phyloP scores from a whole-genome alignment of 116 monocot species.

The Trichopus zeylanicus region DNA sequence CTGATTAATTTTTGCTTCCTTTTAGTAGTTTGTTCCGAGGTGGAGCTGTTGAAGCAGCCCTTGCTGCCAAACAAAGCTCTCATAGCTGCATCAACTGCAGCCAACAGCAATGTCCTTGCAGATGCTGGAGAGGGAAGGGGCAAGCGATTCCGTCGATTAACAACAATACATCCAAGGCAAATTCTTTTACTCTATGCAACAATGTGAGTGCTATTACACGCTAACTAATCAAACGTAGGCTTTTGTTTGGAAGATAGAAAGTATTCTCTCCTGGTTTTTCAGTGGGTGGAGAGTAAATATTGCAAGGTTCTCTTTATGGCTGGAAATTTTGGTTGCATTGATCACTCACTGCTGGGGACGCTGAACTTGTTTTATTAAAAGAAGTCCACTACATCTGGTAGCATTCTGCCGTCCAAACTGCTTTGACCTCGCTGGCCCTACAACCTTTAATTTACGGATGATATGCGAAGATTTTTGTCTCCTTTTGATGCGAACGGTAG shows the following conservation, averaged over 20 bases:
- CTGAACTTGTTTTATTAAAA: too few relatives aligned
- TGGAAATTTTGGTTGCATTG: too few relatives aligned
- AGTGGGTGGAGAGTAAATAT: background rate
- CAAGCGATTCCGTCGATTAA: conserved; percentile 31
- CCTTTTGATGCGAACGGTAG: too few relatives aligned
- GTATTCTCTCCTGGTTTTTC: background rate
- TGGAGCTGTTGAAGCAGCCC: conserved; percentile 33
- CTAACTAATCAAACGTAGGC: background rate
- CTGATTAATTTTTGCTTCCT: background rate
- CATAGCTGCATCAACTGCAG: background rate
- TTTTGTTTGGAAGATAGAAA: background rate
- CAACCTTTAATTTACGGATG: too few relatives aligned
- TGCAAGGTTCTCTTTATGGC: too few relatives aligned
- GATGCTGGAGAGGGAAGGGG: conserved; percentile 23
- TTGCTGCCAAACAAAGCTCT: conserved; percentile 12
- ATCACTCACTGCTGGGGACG: too few relatives aligned
- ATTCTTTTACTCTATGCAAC: conserved; percentile 39
- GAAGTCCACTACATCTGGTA: too few relatives aligned
- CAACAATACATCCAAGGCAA: conserved; percentile 23
- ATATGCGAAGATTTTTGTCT: too few relatives aligned
- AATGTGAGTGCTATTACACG: conserved; percentile 18
- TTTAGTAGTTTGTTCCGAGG: conserved; percentile 27
- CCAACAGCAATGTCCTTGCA: background rate
- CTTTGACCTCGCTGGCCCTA: too few relatives aligned
- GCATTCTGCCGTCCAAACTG: too few relatives aligned